phyloP scores from a whole-genome alignment of 2,329 filamentous ascomycete species.

The Zymoseptoria tritici region DNA sequence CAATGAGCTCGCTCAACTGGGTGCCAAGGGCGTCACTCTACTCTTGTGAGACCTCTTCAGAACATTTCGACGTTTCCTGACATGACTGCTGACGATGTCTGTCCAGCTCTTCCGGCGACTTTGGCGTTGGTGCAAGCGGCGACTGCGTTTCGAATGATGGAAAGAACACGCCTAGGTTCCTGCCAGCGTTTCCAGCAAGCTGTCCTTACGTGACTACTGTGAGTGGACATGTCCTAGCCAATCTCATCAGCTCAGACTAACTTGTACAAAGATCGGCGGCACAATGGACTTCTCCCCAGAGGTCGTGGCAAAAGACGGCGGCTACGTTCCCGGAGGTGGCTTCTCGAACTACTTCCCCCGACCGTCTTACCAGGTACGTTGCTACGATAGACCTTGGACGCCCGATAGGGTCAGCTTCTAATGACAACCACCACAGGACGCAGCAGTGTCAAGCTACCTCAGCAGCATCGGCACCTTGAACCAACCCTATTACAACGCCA shows the following conservation, averaged over 20 bases:
- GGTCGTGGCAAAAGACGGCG: constrained; percentile 33
- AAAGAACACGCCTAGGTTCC: constrained; percentile 35
- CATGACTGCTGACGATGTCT: too few species aligned
- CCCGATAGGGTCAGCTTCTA: too few species aligned
- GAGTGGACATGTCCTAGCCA: not conserved
- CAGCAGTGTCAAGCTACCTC: constrained; percentile 30
- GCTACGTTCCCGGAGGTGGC: constrained; percentile 30
- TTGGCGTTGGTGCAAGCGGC: constrained; percentile 43
- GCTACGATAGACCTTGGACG: constrained; percentile 19
- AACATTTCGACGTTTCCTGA: too few species aligned
- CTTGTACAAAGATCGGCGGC: constrained; percentile 37
- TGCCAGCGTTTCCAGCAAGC: constrained; percentile 36
- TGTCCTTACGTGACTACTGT: constrained; percentile 41
- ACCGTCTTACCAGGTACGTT: constrained; percentile 35
- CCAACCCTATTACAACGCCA: constrained; percentile 34
- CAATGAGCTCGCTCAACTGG: constrained; percentile 54
- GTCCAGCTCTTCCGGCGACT: constrained; percentile 41
- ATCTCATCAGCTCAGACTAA: constrained; percentile 10
- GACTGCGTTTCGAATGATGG: constrained; percentile 39
- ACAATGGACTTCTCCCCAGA: constrained; percentile 37
- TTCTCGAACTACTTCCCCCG: constrained; percentile 37
- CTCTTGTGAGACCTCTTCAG: constrained; percentile 43
- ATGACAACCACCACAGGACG: not conserved
- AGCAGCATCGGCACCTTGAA: constrained; percentile 31
- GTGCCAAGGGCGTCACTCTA: constrained; percentile 53